phyloP scores from a whole-genome alignment of 768 basidiomycete species.

The Cystobasidiopsis lactophilus region DNA sequence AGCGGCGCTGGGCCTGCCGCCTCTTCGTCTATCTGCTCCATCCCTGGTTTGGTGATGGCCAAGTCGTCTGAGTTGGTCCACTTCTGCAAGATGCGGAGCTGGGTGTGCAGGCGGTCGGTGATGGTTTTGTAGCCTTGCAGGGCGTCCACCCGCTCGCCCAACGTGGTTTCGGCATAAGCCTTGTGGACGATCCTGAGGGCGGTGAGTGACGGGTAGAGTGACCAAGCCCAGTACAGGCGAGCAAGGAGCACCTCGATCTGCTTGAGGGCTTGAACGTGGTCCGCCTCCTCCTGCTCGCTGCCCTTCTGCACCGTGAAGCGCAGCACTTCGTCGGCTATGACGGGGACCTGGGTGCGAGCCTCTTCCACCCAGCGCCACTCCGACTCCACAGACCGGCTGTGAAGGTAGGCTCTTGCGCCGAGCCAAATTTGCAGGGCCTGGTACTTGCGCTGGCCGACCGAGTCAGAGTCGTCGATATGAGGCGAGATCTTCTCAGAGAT shows the following conservation, averaged over 20 bases:
- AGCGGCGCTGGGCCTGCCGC: constrained; percentile 8
- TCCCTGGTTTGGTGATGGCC: constrained; percentile 51
- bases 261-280: constrained; percentile 10
- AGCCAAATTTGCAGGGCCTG: constrained; percentile 56
- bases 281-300: constrained; percentile 13
- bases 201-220: constrained; percentile 16
- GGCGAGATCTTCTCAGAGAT: constrained; percentile 61
- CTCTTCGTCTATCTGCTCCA: constrained; percentile 38
- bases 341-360: constrained; percentile 56
- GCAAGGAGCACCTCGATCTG: constrained; percentile 16
- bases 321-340: constrained; percentile 61
- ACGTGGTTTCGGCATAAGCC: constrained; percentile 34
- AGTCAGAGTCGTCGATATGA: constrained; percentile 27
- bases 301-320: constrained; percentile 42
- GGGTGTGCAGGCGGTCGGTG: constrained; percentile 57
- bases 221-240: constrained; percentile 18
- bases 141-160: constrained; percentile 61
- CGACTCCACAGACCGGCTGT: constrained; percentile 56
- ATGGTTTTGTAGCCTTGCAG: constrained; percentile 84
- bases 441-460: constrained; percentile 16
- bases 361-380: constrained; percentile 66
- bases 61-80: constrained; percentile 89
- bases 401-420: constrained; percentile 65
- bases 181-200: constrained; percentile 33
- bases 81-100: constrained; percentile 54